A percentile compares a stretch with the other conserved stretches of the same genome.
Evolutionary conservation across 2,329 filamentous ascomycete species (phyloP).

Genomic region (Nigrograna mackinnonii): DNA sequence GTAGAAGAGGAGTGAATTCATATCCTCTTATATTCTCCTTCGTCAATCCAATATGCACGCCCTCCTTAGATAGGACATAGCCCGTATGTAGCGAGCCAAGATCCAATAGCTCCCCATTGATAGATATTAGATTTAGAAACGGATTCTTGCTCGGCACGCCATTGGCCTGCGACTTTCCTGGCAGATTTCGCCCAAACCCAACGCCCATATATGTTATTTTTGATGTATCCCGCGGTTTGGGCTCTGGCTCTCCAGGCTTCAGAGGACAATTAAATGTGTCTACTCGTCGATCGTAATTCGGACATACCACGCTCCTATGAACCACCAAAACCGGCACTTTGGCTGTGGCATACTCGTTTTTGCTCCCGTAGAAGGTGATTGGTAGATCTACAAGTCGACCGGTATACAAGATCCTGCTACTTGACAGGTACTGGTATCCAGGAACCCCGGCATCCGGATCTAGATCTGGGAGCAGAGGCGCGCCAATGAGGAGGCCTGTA

Average conservation of each 20-base stretch:
- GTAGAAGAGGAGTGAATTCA: conserved; percentile 24
- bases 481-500: conserved; percentile 37
- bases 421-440: conserved; percentile 36
- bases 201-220: conserved; percentile 41
- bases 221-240: conserved; percentile 25
- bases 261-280: conserved; percentile 31
- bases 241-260: conserved; percentile 27
- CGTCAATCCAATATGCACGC: conserved; percentile 34
- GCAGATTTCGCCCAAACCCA: conserved; percentile 36
- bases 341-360: conserved; percentile 22
- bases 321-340: conserved; percentile 34
- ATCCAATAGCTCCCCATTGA: conserved; percentile 21
- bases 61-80: conserved; percentile 32
- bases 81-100: conserved; percentile 18
- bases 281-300: conserved; percentile 32
- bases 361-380: conserved; percentile 27
- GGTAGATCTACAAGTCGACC: conserved; percentile 32
- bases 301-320: conserved; percentile 35
- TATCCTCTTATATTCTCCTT: conserved; percentile 20
- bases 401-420: conserved; percentile 37
- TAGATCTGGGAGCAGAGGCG: conserved; percentile 32
- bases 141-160: conserved; percentile 34
- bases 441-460: conserved; percentile 23
- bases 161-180: conserved; percentile 30
- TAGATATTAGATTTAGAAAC: conserved; percentile 35